Conservation (phyloP, 2,329 filamentous ascomycete species). For the Calonectria pauciramosa region DNA sequence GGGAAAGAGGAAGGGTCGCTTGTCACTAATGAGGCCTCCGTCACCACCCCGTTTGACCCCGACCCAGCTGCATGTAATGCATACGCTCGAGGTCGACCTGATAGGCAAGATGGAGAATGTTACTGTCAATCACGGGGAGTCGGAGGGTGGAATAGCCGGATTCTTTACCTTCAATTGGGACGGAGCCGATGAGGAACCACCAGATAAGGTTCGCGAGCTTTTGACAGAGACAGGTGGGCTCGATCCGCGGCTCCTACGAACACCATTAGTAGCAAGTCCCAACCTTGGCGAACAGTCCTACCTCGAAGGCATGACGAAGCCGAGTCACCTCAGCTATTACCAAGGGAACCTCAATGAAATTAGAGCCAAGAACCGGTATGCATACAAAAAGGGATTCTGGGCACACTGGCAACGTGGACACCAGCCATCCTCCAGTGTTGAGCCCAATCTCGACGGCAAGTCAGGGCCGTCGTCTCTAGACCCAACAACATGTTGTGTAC, state of each 20-base stretch:
- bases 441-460: neutral
- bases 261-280: neutral
- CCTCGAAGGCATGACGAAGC: conserved; percentile 4
- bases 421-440: neutral
- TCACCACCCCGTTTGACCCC: conserved; percentile 15
- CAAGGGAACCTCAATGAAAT: conserved; percentile 16
- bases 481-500: conserved; percentile 7
- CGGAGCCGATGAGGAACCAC: conserved; percentile 24
- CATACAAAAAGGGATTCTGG: conserved; percentile 21
- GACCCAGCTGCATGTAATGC: conserved; percentile 19
- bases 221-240: conserved; percentile 25
- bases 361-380: conserved; percentile 19
- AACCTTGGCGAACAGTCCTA: neutral
- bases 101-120: conserved; percentile 28
- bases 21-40: neutral
- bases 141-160: conserved; percentile 38
- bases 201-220: conserved; percentile 30
- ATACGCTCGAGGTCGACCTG: conserved; percentile 21
- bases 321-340: neutral
- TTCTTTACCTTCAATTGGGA: conserved; percentile 35
- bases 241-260: conserved; percentile 8
- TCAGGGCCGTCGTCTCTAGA: neutral
- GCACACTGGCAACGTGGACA: conserved; percentile 27
- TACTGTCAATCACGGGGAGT: conserved; percentile 28
- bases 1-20: neutral